phyloP scores from a whole-genome alignment of 2,329 filamentous ascomycete species.

The Cladosporium sp. region DNA sequence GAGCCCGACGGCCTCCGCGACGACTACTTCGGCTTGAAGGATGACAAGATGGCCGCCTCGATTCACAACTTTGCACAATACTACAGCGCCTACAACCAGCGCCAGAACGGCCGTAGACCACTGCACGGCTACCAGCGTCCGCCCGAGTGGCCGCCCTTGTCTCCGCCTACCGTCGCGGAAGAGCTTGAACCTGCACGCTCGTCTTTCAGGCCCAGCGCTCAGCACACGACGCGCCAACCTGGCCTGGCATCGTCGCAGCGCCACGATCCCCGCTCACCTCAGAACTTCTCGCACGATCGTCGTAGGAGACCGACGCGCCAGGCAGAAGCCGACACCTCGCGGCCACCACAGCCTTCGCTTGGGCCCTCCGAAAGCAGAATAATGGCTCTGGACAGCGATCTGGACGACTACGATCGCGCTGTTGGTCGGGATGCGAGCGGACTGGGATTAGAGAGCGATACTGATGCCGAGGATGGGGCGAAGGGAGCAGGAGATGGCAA shows the following conservation, averaged over 20 bases:
- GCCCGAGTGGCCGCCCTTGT: constrained; percentile 35
- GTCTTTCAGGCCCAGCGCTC: not conserved
- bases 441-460: constrained; percentile 37
- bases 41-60: constrained; percentile 97
- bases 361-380: constrained; percentile 44
- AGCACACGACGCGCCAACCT: not conserved
- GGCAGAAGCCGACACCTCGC: not conserved
- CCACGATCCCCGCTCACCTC: constrained; percentile 6
- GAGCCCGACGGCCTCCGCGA: constrained; percentile 63
- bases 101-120: constrained; percentile 30
- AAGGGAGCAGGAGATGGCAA: constrained; percentile 36
- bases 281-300: constrained; percentile 14
- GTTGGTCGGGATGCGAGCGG: constrained; percentile 22
- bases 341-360: constrained; percentile 5
- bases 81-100: constrained; percentile 54
- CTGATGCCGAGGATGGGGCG: constrained; percentile 39
- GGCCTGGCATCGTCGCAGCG: constrained; percentile 4
- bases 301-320: not conserved
- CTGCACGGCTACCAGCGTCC: constrained; percentile 33
- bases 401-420: constrained; percentile 52
- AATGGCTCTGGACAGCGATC: constrained; percentile 57
- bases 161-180: constrained; percentile 27
- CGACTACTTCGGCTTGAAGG: constrained; percentile 92
- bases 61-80: constrained; percentile 95
- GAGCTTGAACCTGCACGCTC: constrained; percentile 18